A percentile compares a stretch with the other conserved stretches of the same genome.
These are phyloP conservation scores for Flammula alnicola DNA, from an alignment of 1,284 basidiomycete genomes.

Conservation along the genomic window DNA sequence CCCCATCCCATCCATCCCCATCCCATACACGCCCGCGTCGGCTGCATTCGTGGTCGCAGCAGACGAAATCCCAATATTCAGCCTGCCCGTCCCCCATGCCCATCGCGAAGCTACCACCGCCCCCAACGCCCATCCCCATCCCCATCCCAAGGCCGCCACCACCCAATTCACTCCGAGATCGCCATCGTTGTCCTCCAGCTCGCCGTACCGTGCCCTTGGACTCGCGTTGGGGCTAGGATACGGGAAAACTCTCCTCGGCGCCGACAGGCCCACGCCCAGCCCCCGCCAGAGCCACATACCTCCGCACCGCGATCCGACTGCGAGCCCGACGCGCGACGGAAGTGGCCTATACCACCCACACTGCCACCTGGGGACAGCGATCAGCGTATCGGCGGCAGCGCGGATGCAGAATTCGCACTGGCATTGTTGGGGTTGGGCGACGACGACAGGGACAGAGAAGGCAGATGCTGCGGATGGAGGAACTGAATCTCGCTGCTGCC, in stretches of 20 bases:
- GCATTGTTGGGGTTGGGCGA: constrained; percentile 12
- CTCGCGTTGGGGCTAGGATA: constrained; percentile 65
- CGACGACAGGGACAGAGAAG: constrained; percentile 36
- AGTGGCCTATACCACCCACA: constrained; percentile 41
- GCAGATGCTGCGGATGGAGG: constrained; percentile 34
- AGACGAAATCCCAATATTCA: no score
- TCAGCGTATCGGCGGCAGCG: constrained; percentile 19
- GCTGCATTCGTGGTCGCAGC: no score
- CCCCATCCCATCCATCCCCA: constrained; percentile 13
- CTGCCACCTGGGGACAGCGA: constrained; percentile 21
- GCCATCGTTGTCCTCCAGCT: constrained; percentile 27
- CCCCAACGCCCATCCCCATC: constrained; percentile 13
- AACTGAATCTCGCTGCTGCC: constrained; percentile 21
- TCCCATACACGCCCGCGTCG: no score
- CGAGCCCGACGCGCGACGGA: constrained; percentile 62
- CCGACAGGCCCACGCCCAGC: constrained; percentile 13
- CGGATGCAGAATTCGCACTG: no score
- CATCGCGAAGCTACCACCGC: constrained; percentile 2
- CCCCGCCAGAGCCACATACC: constrained; percentile 28
- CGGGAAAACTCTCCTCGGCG: constrained; percentile 44
- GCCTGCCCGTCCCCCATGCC: no score
- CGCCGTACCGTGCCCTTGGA: constrained; percentile 36
- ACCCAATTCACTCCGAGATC: constrained; percentile 11
- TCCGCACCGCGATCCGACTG: constrained; percentile 48
- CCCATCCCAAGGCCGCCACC: constrained; percentile 10